These are phyloP conservation scores for Chlamydomonas incerta DNA, from an alignment of 139 green algal species.

Conservation along the genomic window DNA sequence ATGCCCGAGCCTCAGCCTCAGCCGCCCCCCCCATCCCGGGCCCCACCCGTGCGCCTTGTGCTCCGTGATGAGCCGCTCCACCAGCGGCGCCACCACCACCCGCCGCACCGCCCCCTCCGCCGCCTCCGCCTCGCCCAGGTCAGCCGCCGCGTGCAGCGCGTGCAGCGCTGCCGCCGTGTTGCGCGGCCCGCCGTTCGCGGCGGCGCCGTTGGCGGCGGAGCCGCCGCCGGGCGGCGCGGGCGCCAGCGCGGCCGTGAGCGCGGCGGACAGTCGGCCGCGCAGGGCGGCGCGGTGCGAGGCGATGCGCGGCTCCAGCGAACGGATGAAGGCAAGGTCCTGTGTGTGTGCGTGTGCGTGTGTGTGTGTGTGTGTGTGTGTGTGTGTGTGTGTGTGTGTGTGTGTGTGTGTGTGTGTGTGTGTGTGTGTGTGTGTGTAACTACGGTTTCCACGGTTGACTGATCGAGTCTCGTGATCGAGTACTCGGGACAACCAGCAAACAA, in stretches of 20 bases:
- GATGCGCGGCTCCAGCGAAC: slow-evolving; percentile 76
- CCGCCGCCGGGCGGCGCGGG: background rate
- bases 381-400: no score
- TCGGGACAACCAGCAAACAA: no score
- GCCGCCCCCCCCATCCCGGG: background rate
- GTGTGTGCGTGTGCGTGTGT: no score
- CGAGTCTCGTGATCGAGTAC: no score
- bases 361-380: no score
- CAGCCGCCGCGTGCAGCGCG: slow-evolving; percentile 85
- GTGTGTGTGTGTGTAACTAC: no score
- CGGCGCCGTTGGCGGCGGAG: slow-evolving; percentile 42
- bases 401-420: background rate
- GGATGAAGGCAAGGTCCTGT: slow-evolving; percentile 84
- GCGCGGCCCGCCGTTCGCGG: background rate
- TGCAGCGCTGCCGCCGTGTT: slow-evolving; percentile 57
- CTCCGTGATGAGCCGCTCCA: slow-evolving; percentile 54
- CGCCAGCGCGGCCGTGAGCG: slow-evolving; percentile 65
- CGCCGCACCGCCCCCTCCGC: slow-evolving; percentile 77
- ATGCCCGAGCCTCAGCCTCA: background rate
- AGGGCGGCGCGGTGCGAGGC: slow-evolving; percentile 58
- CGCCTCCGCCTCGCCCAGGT: slow-evolving; percentile 68
- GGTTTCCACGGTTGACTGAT: no score
- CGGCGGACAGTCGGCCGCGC: slow-evolving; percentile 55
- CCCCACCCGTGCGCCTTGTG: slow-evolving; percentile 44
- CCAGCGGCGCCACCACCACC: slow-evolving; percentile 75